Percentiles rank a stretch among this genome's conserved stretches.
Conservation (phyloP, 208 protist genomes). For the Plasmodiophora brassicae region DNA sequence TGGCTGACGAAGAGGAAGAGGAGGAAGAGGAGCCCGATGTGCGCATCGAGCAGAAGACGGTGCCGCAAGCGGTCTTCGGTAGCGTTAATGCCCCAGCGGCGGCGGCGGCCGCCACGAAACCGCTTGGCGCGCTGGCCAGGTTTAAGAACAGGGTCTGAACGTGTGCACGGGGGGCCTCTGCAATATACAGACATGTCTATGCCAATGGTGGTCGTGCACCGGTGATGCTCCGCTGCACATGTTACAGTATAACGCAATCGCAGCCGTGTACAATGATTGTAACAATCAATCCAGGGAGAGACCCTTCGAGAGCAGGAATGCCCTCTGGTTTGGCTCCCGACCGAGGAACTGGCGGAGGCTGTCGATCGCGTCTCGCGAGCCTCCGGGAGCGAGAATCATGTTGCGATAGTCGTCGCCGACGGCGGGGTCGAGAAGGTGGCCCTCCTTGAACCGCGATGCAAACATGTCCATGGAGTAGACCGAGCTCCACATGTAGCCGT, state of each 20-base stretch:
- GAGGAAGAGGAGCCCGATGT: not conserved
- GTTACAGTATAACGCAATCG: too few species aligned
- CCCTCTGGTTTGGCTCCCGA: slow-evolving; percentile 26
- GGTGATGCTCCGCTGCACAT: too few species aligned
- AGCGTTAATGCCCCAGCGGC: not conserved
- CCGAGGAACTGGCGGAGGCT: slow-evolving; percentile 15
- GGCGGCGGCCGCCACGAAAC: not conserved
- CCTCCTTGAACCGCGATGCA: not conserved
- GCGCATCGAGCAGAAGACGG: slow-evolving; percentile 3
- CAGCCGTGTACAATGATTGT: too few species aligned
- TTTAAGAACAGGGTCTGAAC: slow-evolving; percentile 29
- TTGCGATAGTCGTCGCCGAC: slow-evolving; percentile 17
- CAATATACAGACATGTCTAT: too few species aligned
- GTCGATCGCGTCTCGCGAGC: slow-evolving; percentile 25
- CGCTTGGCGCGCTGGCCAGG: slow-evolving; percentile 32
- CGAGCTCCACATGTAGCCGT: slow-evolving; percentile 27
- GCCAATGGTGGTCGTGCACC: too few species aligned
- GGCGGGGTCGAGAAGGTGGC: not conserved
- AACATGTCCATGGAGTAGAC: slow-evolving; percentile 36
- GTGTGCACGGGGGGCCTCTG: too few species aligned
- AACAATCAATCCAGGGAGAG: too few species aligned
- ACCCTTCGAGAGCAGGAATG: slow-evolving; percentile 4
- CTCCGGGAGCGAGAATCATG: slow-evolving; percentile 26
- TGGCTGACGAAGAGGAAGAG: slow-evolving; percentile 39
- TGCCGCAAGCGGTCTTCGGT: slow-evolving; percentile 10